These are phyloP conservation scores for Sporothrix sp. DNA, from an alignment of 2,329 filamentous ascomycete species.

Conservation along the genomic window DNA sequence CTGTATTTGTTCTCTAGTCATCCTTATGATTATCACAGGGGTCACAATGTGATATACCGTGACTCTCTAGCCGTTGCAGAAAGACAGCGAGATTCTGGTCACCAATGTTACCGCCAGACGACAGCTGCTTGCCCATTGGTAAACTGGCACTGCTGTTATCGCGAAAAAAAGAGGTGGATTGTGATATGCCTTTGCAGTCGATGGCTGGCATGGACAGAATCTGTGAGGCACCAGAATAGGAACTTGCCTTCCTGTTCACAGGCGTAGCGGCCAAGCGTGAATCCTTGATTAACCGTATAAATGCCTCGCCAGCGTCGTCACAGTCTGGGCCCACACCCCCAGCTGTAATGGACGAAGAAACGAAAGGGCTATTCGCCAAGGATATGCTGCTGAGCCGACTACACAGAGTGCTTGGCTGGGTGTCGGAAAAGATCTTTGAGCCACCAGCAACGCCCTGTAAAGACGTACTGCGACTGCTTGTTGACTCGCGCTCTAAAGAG, in stretches of 20 bases:
- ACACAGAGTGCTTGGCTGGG: background rate
- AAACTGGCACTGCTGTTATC: too few relatives aligned
- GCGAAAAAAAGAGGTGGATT: background rate
- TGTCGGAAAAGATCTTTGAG: constrained; percentile 1
- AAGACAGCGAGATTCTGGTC: constrained; percentile 3
- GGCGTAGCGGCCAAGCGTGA: too few relatives aligned
- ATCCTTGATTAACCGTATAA: too few relatives aligned
- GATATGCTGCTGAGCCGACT: constrained; percentile 3
- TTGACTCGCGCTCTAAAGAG: background rate
- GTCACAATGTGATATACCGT: constrained; percentile 12
- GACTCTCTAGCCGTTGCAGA: constrained; percentile 9
- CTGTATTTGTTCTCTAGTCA: too few relatives aligned
- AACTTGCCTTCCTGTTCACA: too few relatives aligned
- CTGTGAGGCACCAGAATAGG: too few relatives aligned
- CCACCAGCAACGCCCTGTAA: constrained; percentile 1
- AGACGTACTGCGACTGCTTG: constrained; percentile 10
- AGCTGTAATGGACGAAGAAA: too few relatives aligned
- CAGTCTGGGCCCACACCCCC: too few relatives aligned
- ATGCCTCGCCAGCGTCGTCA: too few relatives aligned
- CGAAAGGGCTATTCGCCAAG: background rate
- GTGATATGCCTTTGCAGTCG: too few relatives aligned
- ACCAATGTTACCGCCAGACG: constrained; percentile 6
- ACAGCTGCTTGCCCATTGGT: too few relatives aligned
- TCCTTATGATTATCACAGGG: background rate
- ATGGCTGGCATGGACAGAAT: too few relatives aligned